Base-by-base conservation (phyloP, 2,329 filamentous ascomycete species). In the Trichoderma atroviride region DNA sequence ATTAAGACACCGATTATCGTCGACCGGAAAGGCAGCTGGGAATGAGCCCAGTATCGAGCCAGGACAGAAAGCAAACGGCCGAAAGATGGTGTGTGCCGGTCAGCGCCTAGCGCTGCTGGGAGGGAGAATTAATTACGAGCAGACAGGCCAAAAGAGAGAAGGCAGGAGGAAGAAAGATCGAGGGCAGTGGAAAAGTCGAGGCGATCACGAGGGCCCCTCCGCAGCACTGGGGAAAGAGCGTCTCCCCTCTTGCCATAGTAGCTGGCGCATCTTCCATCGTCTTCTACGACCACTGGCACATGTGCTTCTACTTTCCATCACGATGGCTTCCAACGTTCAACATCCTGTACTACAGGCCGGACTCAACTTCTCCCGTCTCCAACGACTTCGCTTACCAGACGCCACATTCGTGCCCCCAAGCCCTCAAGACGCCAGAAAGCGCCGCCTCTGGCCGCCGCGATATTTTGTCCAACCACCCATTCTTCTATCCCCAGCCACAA, bases 141-240 rank as follows among this genome's bases (percentile, higher is more conserved):
- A 40, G 47, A 53, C 40, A 58, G 40, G 55, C 37, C 29, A 27
- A n/a, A 19, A 24, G 53, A 47, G 31, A 29, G 37, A 29, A 57
- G 37, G 31, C 5, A 66, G 29, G 35, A 50, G 58, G 19, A 22
- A 31, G n/a, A 47, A 52, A 16, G 52, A 50, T 22, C 22, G 19
- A 56, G 58, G 64, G 64, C 55, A 43, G 59, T 59, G 10, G 24
- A 59, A 37, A 67, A 59, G 22, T 19, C 31, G 64, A 67, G 64
- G 64, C 64, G 55, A 67, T 67, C 64, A 67, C 64, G 64, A 66
- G 64, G 63, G 37, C 62, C 62, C 62, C 62, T 65, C 52, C 55
- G 22, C 29, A 35, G 27, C 19, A 24, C 52, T 58, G 55, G 53
- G 37, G 55, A 37, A 67, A 52, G 40, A 67, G 40, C 22, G 53